Percentiles rank a stretch among this genome's conserved stretches.
Evolutionary conservation across 1,139 yeast genomes (phyloP).

Genomic region (Schwanniomyces etchellsii): DNA sequence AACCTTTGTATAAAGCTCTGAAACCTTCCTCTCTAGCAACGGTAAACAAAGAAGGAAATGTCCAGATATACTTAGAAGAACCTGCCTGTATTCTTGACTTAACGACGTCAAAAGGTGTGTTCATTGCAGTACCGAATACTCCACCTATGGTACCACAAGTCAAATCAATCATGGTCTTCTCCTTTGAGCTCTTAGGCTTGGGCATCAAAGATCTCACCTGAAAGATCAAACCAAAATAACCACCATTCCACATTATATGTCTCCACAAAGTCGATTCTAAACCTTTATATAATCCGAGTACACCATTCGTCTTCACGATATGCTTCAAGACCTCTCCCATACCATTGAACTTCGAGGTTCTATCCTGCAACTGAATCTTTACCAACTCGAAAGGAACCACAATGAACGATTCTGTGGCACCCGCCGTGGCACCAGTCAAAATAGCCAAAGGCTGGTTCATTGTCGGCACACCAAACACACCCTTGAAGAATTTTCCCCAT

Average conservation of each 20-base stretch:
- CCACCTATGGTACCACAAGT: constrained; percentile 96
- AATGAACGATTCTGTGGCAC: constrained; percentile 93
- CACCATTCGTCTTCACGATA: constrained; percentile 71
- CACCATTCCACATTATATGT: constrained; percentile 96
- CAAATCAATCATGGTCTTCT: constrained; percentile 80
- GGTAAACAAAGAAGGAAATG: constrained; percentile 70
- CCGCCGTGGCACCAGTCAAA: constrained; percentile 96
- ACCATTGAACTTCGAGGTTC: constrained; percentile 73
- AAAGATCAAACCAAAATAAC: constrained; percentile 92
- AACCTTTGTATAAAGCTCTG: constrained; percentile 85
- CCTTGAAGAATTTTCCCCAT: constrained; percentile 84
- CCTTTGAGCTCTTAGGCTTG: constrained; percentile 58
- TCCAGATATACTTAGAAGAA: constrained; percentile 84
- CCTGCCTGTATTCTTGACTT: constrained; percentile 96
- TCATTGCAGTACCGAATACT: constrained; percentile 85
- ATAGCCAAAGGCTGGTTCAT: constrained; percentile 82
- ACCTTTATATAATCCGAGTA: constrained; percentile 85
- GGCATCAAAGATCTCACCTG: constrained; percentile 81
- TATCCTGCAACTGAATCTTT: constrained; percentile 87
- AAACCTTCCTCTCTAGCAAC: constrained; percentile 90
- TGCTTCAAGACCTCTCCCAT: constrained; percentile 78
- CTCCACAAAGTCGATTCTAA: constrained; percentile 97
- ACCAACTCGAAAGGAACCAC: constrained; percentile 94
- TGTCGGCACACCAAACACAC: constrained; percentile 59
- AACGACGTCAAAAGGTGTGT: constrained; percentile 97